phyloP scores from a whole-genome alignment of 306 rosid species.

The Echinosophora koreensis region DNA sequence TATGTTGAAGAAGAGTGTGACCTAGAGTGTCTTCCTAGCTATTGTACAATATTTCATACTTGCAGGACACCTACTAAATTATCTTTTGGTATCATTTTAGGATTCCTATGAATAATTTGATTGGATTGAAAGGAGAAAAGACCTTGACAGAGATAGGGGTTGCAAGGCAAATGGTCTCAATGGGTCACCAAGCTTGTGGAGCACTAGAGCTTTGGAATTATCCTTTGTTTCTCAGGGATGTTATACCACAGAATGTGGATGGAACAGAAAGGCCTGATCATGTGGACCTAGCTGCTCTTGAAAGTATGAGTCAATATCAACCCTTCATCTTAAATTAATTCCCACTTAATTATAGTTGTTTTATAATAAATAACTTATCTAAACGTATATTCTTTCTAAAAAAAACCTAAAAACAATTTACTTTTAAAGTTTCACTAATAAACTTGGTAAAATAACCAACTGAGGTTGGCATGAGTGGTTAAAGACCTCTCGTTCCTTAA shows the following conservation, averaged over 20 bases:
- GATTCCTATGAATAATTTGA: conserved; percentile 56
- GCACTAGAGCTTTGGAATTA: conserved; percentile 69
- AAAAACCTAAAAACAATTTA: too few relatives aligned
- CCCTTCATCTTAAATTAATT: neutral
- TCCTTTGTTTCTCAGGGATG: conserved; percentile 57
- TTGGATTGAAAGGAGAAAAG: conserved; percentile 60
- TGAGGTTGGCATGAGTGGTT: too few relatives aligned
- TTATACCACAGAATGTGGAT: conserved; percentile 53
- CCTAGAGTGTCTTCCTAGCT: too few relatives aligned
- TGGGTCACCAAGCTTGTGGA: conserved; percentile 79
- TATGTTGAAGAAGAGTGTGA: too few relatives aligned
- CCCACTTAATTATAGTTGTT: too few relatives aligned
- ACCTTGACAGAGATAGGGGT: conserved; percentile 54
- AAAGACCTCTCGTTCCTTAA: too few relatives aligned
- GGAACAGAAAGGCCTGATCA: conserved; percentile 65
- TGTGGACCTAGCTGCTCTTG: conserved; percentile 70
- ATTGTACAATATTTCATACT: neutral
- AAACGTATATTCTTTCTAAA: too few relatives aligned
- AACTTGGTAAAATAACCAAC: too few relatives aligned
- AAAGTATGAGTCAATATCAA: conserved; percentile 47
- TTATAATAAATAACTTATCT: too few relatives aligned
- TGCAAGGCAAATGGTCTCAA: conserved; percentile 60
- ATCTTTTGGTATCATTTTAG: conserved; percentile 32
- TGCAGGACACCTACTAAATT: neutral
- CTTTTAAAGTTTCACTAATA: too few relatives aligned